phyloP scores from a whole-genome alignment of 2,329 filamentous ascomycete species.

The Bipolaris oryzae region DNA sequence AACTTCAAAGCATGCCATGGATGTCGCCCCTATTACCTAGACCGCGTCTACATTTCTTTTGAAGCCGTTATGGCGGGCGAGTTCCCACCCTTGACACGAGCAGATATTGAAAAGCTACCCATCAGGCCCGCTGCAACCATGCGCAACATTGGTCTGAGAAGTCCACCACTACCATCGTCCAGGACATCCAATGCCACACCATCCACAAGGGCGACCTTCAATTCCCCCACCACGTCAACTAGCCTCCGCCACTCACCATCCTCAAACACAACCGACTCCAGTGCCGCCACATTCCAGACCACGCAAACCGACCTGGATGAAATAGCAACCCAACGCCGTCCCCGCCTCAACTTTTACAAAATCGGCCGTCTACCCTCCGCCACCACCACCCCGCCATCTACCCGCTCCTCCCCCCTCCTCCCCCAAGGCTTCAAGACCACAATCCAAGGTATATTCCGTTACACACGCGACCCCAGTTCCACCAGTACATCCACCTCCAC shows the following conservation, averaged over 20 bases:
- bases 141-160: constrained; percentile 39
- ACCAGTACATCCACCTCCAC: constrained; percentile 45
- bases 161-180: neutral
- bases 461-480: constrained; percentile 37
- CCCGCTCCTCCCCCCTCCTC: constrained; percentile 19
- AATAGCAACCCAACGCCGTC: constrained; percentile 29
- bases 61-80: constrained; percentile 50
- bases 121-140: constrained; percentile 45
- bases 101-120: constrained; percentile 43
- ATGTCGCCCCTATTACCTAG: constrained; percentile 58
- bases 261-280: constrained; percentile 26
- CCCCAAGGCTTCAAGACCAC: constrained; percentile 36
- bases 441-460: constrained; percentile 38
- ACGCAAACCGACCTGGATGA: constrained; percentile 40
- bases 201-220: constrained; percentile 15
- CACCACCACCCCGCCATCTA: constrained; percentile 25
- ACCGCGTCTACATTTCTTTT: constrained; percentile 55
- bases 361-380: constrained; percentile 31
- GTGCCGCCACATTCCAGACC: constrained; percentile 38
- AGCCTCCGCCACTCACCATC: constrained; percentile 21
- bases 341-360: constrained; percentile 38
- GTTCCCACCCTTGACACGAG: constrained; percentile 39
- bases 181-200: constrained; percentile 7
- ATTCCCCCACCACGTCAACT: constrained; percentile 17
- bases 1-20: constrained; percentile 55